A percentile compares a stretch with the other conserved stretches of the same genome.
Evolutionary conservation across 495 filamentous ascomycete genomes (phyloP).

Genomic region (Hypoxylon fuscum): DNA sequence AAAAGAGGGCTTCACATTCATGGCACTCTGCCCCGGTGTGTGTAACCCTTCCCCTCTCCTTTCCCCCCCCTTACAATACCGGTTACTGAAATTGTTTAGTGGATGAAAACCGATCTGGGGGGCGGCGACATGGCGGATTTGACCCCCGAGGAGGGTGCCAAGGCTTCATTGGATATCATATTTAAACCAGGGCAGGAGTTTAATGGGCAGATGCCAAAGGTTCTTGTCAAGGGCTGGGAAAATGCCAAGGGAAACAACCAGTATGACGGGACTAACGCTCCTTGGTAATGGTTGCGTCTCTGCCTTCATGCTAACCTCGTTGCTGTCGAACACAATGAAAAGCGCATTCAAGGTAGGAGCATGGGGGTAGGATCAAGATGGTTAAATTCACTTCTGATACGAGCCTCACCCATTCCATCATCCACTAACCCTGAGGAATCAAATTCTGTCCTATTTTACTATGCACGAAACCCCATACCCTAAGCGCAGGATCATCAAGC

Average conservation of each 20-base stretch:
- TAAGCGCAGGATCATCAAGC: too few relatives aligned
- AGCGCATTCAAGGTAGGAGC: conserved; percentile 36
- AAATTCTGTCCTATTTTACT: too few relatives aligned
- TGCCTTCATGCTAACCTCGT: too few relatives aligned
- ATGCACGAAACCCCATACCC: too few relatives aligned
- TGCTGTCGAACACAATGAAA: too few relatives aligned
- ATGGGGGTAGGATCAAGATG: conserved; percentile 40
- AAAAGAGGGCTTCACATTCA: conserved; percentile 54
- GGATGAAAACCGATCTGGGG: conserved; percentile 58
- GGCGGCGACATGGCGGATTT: conserved; percentile 57
- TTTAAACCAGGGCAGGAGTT: conserved; percentile 44
- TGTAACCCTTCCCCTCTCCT: conserved; percentile 28
- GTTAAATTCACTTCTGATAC: conserved; percentile 39
- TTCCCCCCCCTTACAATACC: neutral
- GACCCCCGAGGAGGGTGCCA: conserved; percentile 52
- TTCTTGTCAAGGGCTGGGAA: conserved; percentile 57
- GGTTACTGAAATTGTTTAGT: conserved; percentile 44
- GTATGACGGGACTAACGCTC: conserved; percentile 50
- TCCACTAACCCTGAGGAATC: conserved; percentile 32
- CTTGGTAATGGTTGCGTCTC: conserved; percentile 42
- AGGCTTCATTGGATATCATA: conserved; percentile 57
- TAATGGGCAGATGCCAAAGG: conserved; percentile 59
- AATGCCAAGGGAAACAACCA: conserved; percentile 44
- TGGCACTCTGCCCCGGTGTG: conserved; percentile 59
- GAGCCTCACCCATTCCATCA: neutral